Percentiles rank a stretch among this genome's conserved stretches.
Conservation (phyloP, 176 grass and related monocot genomes). For the Oryza officinalis region DNA sequence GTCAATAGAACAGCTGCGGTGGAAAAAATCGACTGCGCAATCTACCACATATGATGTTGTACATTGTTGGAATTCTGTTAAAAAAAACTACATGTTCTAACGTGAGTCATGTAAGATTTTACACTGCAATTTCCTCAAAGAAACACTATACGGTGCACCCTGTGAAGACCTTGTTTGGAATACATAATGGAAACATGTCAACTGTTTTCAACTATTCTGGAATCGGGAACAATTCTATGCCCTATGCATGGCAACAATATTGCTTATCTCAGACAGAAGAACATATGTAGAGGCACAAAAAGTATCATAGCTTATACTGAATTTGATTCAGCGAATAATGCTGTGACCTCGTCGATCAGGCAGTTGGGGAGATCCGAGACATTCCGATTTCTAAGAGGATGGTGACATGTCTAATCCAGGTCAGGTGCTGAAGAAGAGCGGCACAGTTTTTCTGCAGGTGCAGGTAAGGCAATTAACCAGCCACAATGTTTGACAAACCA, state of each 20-base stretch:
- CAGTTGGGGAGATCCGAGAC: not conserved
- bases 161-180: not conserved
- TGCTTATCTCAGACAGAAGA: not conserved
- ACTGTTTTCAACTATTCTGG: not conserved
- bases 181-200: not conserved
- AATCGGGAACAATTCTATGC: not conserved
- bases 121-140: not conserved
- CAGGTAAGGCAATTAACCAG: conserved; percentile 33
- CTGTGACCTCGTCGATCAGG: not conserved
- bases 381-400: conserved; percentile 30
- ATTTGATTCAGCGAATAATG: not conserved
- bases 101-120: not conserved
- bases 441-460: conserved; percentile 32
- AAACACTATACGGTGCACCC: not conserved
- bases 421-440: not conserved
- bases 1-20: not conserved
- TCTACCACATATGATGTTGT: not conserved
- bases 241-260: not conserved
- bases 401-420: conserved; percentile 14
- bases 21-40: not conserved
- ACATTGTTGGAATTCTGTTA: not conserved
- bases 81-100: not conserved
- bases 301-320: not conserved
- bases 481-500: conserved; percentile 38
- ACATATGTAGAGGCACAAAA: not conserved